phyloP scores from a whole-genome alignment of 768 basidiomycete genomes.

The Russula griseocarnosa region DNA sequence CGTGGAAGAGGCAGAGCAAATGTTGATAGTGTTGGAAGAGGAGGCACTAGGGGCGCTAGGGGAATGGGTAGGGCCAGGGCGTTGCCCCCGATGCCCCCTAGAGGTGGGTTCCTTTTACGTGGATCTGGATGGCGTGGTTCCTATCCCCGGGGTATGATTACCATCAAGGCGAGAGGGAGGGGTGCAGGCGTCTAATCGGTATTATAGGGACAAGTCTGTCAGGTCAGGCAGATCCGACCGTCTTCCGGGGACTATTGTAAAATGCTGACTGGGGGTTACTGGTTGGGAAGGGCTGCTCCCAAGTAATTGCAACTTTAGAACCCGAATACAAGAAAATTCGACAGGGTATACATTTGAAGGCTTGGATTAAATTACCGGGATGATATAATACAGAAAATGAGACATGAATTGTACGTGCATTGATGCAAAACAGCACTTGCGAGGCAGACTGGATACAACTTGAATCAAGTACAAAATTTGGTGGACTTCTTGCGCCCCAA shows the following conservation, averaged over 20 bases:
- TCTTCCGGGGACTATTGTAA: background rate
- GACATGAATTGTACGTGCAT: background rate
- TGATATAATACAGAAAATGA: constrained; percentile 1
- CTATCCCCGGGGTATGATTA: background rate
- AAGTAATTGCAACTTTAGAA: background rate
- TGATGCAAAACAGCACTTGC: background rate
- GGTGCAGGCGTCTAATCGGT: background rate
- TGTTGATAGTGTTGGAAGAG: constrained; percentile 9
- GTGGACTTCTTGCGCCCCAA: background rate
- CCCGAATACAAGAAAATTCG: background rate
- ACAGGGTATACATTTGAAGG: background rate
- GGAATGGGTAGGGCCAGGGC: constrained; percentile 13
- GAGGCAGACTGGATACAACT: background rate
- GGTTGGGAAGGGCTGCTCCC: background rate
- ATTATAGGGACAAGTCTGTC: background rate
- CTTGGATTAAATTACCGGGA: background rate
- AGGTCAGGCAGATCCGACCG: background rate
- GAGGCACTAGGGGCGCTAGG: background rate
- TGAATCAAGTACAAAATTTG: background rate
- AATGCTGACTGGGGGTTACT: background rate
- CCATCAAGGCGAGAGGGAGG: constrained; percentile 4
- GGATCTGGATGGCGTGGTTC: constrained; percentile 14
- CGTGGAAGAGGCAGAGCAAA: constrained; percentile 18
- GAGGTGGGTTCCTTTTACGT: constrained; percentile 21
- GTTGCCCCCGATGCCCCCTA: constrained; percentile 20